Evolutionary conservation across 2,329 filamentous ascomycete genomes (phyloP), one percentile per base, ranked within the genome.

Genomic region (Fusarium coffeatum): DNA sequence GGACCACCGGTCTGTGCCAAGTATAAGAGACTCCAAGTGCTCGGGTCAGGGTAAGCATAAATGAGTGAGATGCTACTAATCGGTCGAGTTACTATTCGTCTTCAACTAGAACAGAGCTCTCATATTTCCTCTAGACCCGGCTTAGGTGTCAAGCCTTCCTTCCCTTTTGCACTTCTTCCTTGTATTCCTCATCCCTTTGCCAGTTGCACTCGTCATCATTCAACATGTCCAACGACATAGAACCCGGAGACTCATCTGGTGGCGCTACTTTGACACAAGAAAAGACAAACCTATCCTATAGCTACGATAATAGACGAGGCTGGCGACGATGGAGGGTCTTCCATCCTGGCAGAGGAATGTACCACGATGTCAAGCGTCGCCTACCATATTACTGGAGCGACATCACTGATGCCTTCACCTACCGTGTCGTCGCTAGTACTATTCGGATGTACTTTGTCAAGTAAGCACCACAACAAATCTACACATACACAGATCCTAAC

Each of bases 401-500:
- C 13, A 50, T 56, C 11, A 50, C 43, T 4, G 54, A 56, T 50
- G 54, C 54, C 5, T 56, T 56, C 9, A 56, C 54, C 6, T 56
- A 56, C 8, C 54, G 54, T 10, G 46, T 49, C 3, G 30, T 56
- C 10, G 54, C 54, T 13, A 56, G 54, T n/a, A 56, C 54, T 5
- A 56, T 56, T 2, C 54, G 54, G 10, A 56, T 56, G 54, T 56
- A 56, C 30, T 56, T 56, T 40, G 54, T 56, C 30, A 56, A 56
- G 54, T 56, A 30, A 22, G 8, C 4, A 15, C 4, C 18, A 13
- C 16, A 2, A 27, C 10, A 23, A 20, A 8, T n/a, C 1, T 4
- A 4, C 10, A 49, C 23, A 37, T 4, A 3, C 10, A 40, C 42
- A 18, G 6, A 49, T 22, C 5, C 13, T 15, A 8, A 37, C 32